Evolutionary conservation across 2,329 filamentous ascomycete species (phyloP).

Genomic region (Aspergillus sp.): DNA sequence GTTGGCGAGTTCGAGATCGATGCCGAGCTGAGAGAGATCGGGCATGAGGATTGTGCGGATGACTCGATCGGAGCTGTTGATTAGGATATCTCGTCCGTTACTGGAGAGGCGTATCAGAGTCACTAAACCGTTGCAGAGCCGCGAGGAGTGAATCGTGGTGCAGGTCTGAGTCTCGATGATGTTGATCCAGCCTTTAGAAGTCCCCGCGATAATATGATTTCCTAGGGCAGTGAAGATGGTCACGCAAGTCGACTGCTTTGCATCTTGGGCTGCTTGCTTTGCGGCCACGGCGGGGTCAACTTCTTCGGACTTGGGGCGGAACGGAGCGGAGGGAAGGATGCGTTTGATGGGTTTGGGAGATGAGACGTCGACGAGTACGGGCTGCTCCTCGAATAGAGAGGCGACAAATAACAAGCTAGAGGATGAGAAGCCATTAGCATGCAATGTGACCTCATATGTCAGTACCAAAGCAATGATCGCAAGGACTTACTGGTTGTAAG

Average conservation of each 20-base stretch:
- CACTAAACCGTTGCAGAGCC: conserved; percentile 82
- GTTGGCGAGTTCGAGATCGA: conserved; percentile 73
- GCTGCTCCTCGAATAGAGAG: conserved; percentile 90
- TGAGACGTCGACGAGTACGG: conserved; percentile 79
- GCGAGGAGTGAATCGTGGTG: conserved; percentile 84
- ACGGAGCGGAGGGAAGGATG: conserved; percentile 76
- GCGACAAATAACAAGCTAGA: conserved; percentile 78
- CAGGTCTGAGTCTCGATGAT: conserved; percentile 82
- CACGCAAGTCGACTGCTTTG: conserved; percentile 91
- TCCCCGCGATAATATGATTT: conserved; percentile 86
- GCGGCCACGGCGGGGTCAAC: conserved; percentile 60
- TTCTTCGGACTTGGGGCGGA: conserved; percentile 69
- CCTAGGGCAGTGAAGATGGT: conserved; percentile 84
- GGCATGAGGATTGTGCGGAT: conserved; percentile 91
- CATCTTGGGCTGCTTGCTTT: conserved; percentile 87
- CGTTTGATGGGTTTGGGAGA: conserved; percentile 70
- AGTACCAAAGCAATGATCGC: neutral
- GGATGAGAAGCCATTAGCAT: neutral
- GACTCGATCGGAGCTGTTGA: conserved; percentile 92
- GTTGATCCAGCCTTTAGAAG: conserved; percentile 94
- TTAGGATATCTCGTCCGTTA: conserved; percentile 82
- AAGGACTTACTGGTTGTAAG: conserved; percentile 72
- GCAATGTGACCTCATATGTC: neutral
- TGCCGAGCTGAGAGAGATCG: conserved; percentile 58
- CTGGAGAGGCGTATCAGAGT: conserved; percentile 81